These are phyloP conservation scores for Talaromyces ruber DNA, from an alignment of 495 filamentous ascomycete genomes.

Conservation along the genomic window DNA sequence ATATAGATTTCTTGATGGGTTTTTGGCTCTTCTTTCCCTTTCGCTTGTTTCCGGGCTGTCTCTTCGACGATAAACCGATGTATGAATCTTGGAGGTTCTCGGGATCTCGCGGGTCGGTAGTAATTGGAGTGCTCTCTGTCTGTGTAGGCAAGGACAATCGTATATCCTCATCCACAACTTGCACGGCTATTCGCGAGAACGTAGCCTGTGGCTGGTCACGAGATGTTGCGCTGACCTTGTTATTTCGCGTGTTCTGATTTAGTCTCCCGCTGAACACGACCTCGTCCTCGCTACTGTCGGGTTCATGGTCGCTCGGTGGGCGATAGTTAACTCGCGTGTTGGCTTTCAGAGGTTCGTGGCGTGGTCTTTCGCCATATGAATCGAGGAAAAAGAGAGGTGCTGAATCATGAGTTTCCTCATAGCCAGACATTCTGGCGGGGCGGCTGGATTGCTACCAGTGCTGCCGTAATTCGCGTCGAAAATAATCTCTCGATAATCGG, in stretches of 20 bases:
- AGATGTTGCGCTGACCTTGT: not conserved
- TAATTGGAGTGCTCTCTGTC: not conserved
- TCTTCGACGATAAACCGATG: not conserved
- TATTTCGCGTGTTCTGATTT: conserved; percentile 6
- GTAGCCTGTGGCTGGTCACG: not conserved
- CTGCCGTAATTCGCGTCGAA: not conserved
- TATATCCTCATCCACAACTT: not conserved
- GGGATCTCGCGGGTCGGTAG: not conserved
- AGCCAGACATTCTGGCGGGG: not conserved
- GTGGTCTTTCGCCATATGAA: conserved; percentile 8
- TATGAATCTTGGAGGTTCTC: not conserved
- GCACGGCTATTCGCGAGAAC: not conserved
- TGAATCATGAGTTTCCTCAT: conserved; percentile 1
- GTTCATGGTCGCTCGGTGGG: not conserved
- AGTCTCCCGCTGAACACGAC: conserved; percentile 32
- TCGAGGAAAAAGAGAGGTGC: conserved; percentile 18
- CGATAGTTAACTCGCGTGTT: conserved; percentile 9
- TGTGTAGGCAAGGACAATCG: not conserved
- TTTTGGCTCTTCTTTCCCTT: conserved; percentile 5
- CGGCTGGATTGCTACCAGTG: not conserved
- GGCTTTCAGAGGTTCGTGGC: conserved; percentile 11
- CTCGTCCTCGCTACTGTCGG: conserved; percentile 28
- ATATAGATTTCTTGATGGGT: not conserved
- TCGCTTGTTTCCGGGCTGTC: not conserved
- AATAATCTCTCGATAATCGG: not conserved